Evolutionary conservation across 345 rosid species (phyloP).

Genomic region (Trapa bicornis): DNA sequence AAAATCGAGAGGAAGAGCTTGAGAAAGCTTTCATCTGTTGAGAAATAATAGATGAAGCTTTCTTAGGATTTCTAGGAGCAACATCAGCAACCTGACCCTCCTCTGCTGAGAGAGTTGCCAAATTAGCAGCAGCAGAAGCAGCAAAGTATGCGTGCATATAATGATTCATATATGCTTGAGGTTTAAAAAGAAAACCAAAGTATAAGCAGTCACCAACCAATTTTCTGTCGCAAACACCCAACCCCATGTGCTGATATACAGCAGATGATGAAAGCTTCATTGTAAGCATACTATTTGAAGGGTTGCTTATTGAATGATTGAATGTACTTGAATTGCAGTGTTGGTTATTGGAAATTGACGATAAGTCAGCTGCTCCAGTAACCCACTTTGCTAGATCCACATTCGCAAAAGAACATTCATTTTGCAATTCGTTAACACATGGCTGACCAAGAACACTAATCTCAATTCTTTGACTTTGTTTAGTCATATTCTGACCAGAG

Average conservation of each 20-base stretch:
- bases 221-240: slow-evolving; percentile 23
- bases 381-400: slow-evolving; percentile 20
- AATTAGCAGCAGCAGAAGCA: slow-evolving; percentile 65
- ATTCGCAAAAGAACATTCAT: slow-evolving; percentile 12
- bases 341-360: slow-evolving; percentile 25
- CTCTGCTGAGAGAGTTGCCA: slow-evolving; percentile 68
- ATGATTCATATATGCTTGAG: slow-evolving; percentile 61
- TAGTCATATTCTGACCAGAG: slow-evolving; percentile 12
- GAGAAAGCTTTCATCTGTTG: slow-evolving; percentile 86
- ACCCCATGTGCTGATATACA: slow-evolving; percentile 12
- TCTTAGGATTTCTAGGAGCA: slow-evolving; percentile 45
- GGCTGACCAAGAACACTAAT: too few relatives aligned
- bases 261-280: slow-evolving; percentile 18
- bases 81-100: slow-evolving; percentile 54
- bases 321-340: slow-evolving; percentile 23
- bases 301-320: slow-evolving; percentile 21
- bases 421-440: slow-evolving; percentile 7
- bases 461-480: slow-evolving; percentile 3
- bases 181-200: slow-evolving; percentile 48
- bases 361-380: slow-evolving; percentile 21
- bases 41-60: slow-evolving; percentile 38
- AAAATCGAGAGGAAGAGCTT: slow-evolving; percentile 53
- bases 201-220: slow-evolving; percentile 16
- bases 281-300: slow-evolving; percentile 22
- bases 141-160: slow-evolving; percentile 78